Evolutionary conservation across 2,329 filamentous ascomycete genomes (phyloP), one percentile per base, ranked within the genome.

Genomic region (Cyanodermella asteris): DNA sequence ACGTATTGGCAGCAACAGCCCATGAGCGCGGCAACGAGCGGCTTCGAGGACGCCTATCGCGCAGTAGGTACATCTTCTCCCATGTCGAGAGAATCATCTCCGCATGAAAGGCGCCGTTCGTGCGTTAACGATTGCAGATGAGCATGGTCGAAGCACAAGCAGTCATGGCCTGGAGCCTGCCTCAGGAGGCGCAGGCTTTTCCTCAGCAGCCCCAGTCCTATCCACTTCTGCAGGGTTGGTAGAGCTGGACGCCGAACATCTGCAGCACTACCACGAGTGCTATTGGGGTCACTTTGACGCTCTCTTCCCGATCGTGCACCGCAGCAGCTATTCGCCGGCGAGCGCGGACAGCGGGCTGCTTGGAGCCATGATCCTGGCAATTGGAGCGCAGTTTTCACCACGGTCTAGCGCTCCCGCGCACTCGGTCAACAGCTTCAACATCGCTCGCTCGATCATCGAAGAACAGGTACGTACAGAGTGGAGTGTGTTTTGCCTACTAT

Each of bases 151-250:
- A 5, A 21, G 7, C 6, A 8, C 7, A 6, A 10, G 13, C 7
- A 12, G 8, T 4, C 22, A 13, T 17, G 14, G 23, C 23, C 35
- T 48, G 36, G 40, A 38, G 39, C 34, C 36, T 43, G 29, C 40
- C 38, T 31, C 53, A 45, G 39, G 46, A 47, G 31, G 44, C 42
- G 36, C 46, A 36, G 35, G 41, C 40, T 32, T 43, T 41, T 34
- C 39, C 38, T 29, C 44, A 26, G 28, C 27, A 22, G 19, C 11
- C 23, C 5, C 29, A 26, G 30, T 15, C 26, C 14, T 30, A 26
- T 25, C 18, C 20, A 24, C 12, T 6, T 16, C n/a, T 13, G 22
- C 17, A 33, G 26, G 17, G 22, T 25, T 8, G 17, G 15, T 28
- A 22, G 18, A 30, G n/a, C 22, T 21, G 12, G 18, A 12, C 16